Conservation (phyloP, 73 alveolate genomes). For the Uronychia binucleata region DNA sequence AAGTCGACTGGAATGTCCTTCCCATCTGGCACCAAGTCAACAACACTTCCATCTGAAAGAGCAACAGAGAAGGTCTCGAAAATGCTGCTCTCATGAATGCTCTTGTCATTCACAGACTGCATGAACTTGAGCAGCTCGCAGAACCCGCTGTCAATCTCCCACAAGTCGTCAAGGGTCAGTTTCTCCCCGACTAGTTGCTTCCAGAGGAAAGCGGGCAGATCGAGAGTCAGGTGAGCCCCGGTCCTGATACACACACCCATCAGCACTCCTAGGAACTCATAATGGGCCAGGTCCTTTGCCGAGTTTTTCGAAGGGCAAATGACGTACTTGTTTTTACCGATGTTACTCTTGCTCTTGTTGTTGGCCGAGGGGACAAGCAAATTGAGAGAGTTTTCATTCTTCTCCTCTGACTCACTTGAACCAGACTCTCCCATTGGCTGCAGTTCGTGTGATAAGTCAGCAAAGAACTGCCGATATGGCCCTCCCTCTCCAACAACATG, state of each 20-base stretch:
- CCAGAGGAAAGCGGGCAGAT: constrained; percentile 95
- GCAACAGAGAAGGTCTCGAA: constrained; percentile 77
- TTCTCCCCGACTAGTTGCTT: constrained; percentile 92
- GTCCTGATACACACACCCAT: constrained; percentile 98
- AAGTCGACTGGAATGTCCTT: constrained; percentile 77
- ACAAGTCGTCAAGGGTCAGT: constrained; percentile 88
- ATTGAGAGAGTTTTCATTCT: not conserved
- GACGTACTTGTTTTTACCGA: constrained; percentile 88
- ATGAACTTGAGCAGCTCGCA: constrained; percentile 84
- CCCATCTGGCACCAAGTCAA: constrained; percentile 79
- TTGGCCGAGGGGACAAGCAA: constrained; percentile 79
- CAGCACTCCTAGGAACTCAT: constrained; percentile 96
- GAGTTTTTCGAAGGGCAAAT: constrained; percentile 83
- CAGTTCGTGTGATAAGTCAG: constrained; percentile 94
- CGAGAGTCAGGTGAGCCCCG: constrained; percentile 94
- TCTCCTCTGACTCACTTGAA: not conserved
- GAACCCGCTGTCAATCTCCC: constrained; percentile 90
- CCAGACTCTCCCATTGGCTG: constrained; percentile 38
- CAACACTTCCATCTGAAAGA: constrained; percentile 77
- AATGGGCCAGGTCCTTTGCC: constrained; percentile 78
- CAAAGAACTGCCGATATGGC: constrained; percentile 97
- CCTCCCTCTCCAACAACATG: constrained; percentile 98
- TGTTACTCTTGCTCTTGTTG: constrained; percentile 82
- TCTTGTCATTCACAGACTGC: constrained; percentile 53
- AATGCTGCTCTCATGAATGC: constrained; percentile 71